Conservation (phyloP, 192 early-diverging fungal genomes). For the Coemansia sp. region DNA sequence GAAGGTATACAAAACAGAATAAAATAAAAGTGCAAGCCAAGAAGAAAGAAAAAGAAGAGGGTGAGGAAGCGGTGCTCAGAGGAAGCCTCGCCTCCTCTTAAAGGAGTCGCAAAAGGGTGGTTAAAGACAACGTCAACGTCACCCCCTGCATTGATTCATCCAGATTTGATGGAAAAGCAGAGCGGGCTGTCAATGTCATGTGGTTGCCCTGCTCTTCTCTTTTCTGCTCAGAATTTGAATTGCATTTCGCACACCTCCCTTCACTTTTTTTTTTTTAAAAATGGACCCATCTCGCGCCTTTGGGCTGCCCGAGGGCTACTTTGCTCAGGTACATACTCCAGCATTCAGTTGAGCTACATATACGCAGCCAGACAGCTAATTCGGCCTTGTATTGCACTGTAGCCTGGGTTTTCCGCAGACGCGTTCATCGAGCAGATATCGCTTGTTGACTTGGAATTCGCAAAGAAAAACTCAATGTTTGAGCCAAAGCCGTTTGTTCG, state of each 20-base stretch:
- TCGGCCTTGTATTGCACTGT: background rate
- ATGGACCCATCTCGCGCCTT: slow-evolving; percentile 54
- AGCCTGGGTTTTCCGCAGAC: slow-evolving; percentile 59
- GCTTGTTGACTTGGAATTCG: slow-evolving; percentile 52
- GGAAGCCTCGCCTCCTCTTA: no score
- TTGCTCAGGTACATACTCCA: slow-evolving; percentile 40
- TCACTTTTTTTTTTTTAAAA: background rate
- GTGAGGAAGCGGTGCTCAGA: no score
- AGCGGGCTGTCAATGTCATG: no score
- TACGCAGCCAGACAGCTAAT: no score
- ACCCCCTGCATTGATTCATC: background rate
- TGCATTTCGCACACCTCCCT: no score
- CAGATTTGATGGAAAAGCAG: background rate
- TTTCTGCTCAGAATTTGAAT: slow-evolving; percentile 2
- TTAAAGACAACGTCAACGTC: background rate
- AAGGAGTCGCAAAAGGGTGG: slow-evolving; percentile 5
- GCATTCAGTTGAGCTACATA: background rate
- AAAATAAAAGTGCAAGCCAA: slow-evolving; percentile 1
- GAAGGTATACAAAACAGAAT: background rate
- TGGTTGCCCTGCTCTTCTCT: background rate
- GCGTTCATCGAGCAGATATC: slow-evolving; percentile 66
- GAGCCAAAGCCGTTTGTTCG: slow-evolving; percentile 93
- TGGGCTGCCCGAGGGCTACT: slow-evolving; percentile 51
- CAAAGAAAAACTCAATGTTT: slow-evolving; percentile 62
- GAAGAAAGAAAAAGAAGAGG: background rate